These are phyloP conservation scores for Paecilomyces sp. DNA, from an alignment of 2,329 filamentous ascomycete species.

Conservation along the genomic window DNA sequence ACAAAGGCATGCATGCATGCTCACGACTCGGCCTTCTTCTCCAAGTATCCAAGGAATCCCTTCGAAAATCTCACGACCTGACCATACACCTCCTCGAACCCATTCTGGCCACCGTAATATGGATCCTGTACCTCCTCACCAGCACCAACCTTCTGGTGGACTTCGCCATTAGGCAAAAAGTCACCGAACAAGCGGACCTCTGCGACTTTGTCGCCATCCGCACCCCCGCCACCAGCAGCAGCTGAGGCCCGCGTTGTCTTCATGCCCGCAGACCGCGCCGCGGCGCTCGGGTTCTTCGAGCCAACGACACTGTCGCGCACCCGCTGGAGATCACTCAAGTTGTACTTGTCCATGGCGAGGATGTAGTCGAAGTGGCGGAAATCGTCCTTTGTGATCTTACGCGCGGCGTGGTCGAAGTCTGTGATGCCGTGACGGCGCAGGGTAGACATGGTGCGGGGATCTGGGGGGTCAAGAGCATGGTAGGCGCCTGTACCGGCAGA, in stretches of 20 bases:
- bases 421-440: constrained; percentile 67
- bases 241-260: constrained; percentile 25
- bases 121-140: constrained; percentile 76
- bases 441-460: constrained; percentile 75
- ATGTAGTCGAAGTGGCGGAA: constrained; percentile 87
- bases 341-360: constrained; percentile 86
- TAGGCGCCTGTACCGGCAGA: constrained; percentile 89
- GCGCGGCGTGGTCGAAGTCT: constrained; percentile 68
- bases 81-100: constrained; percentile 80
- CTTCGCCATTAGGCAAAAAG: constrained; percentile 54
- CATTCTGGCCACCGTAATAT: constrained; percentile 80
- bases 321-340: constrained; percentile 63
- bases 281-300: constrained; percentile 28
- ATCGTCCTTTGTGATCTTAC: constrained; percentile 65
- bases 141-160: constrained; percentile 28
- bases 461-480: constrained; percentile 68
- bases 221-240: constrained; percentile 23
- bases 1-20: neutral
- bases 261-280: constrained; percentile 8
- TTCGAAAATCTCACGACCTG: constrained; percentile 70
- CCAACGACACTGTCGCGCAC: constrained; percentile 46
- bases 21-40: constrained; percentile 15
- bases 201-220: constrained; percentile 32
- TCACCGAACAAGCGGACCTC: constrained; percentile 78
- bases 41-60: constrained; percentile 62